phyloP scores from a whole-genome alignment of 169 alveolate genomes.

The Toxoplasma gondii region DNA sequence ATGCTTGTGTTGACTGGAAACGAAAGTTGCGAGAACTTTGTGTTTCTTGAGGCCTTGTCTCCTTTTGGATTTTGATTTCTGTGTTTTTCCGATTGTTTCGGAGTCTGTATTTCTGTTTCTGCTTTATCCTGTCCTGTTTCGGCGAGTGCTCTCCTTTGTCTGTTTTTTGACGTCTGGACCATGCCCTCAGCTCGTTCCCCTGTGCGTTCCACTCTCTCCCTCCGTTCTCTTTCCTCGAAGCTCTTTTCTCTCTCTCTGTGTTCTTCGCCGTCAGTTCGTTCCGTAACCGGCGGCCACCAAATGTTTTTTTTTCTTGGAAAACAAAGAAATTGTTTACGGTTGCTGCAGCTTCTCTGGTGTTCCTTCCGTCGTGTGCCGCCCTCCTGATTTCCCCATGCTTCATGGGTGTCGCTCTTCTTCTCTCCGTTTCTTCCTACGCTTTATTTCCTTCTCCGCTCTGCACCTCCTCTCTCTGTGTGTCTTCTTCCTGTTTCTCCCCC shows the following conservation, averaged over 20 bases:
- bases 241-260: not conserved
- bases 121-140: not conserved
- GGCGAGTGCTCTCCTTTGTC: not conserved
- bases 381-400: not conserved
- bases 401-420: not conserved
- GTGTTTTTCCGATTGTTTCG: not conserved
- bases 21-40: no score
- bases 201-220: not conserved
- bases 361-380: no score
- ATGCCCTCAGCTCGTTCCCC: not conserved
- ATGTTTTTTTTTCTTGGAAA: no score
- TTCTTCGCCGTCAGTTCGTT: no score
- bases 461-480: not conserved
- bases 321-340: no score
- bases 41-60: not conserved
- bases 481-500: not conserved
- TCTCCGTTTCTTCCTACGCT: not conserved
- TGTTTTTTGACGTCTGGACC: not conserved
- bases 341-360: no score
- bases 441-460: not conserved
- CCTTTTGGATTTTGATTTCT: not conserved
- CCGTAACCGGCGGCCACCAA: no score
- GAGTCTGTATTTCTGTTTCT: not conserved
- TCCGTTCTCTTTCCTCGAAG: not conserved
- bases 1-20: no score